phyloP scores from a whole-genome alignment of 371 early-diverging fungal species.

The Coemansia sp. region DNA sequence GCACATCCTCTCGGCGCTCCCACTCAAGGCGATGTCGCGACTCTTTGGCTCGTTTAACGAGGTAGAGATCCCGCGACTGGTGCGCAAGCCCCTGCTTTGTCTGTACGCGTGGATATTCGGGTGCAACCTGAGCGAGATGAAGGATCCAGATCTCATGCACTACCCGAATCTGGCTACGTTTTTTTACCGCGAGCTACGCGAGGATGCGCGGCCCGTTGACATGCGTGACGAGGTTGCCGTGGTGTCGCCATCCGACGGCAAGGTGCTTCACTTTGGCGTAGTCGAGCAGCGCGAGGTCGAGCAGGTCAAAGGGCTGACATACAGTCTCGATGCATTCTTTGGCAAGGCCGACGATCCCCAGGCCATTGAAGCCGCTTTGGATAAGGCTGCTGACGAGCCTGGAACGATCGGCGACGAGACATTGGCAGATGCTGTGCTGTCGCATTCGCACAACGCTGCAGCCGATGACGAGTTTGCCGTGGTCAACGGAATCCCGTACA shows the following conservation, averaged over 20 bases:
- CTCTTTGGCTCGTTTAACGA: conserved; percentile 87
- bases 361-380: not conserved
- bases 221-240: conserved; percentile 51
- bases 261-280: conserved; percentile 83
- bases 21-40: conserved; percentile 83
- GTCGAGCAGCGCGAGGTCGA: conserved; percentile 77
- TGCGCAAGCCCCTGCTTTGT: conserved; percentile 75
- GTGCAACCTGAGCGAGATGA: conserved; percentile 93
- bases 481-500: conserved; percentile 90
- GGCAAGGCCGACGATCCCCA: conserved; percentile 59
- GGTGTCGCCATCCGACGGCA: conserved; percentile 88
- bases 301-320: conserved; percentile 92
- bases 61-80: conserved; percentile 72
- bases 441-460: conserved; percentile 56
- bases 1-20: conserved; percentile 81
- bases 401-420: conserved; percentile 28
- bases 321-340: conserved; percentile 82
- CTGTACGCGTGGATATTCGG: conserved; percentile 83
- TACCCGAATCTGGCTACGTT: conserved; percentile 87
- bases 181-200: conserved; percentile 86
- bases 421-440: conserved; percentile 48
- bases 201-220: conserved; percentile 74
- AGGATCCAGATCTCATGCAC: conserved; percentile 68
- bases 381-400: not conserved
- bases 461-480: conserved; percentile 78